Evolutionary conservation across 192 early-diverging fungal genomes (phyloP).

Genomic region (Diversispora eburnea): DNA sequence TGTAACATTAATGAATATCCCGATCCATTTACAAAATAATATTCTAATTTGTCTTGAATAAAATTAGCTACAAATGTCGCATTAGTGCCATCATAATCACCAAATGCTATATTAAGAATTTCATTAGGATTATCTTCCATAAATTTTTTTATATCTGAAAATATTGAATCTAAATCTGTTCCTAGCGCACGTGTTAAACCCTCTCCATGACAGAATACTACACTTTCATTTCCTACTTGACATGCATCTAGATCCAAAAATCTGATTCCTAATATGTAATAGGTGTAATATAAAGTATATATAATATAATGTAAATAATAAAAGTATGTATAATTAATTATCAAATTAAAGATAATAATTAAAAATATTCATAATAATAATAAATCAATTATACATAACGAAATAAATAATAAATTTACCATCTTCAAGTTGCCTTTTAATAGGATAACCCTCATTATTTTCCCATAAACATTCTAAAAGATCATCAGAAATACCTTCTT

Average conservation of each 20-base stretch:
- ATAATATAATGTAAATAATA: too few species aligned
- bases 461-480: slow-evolving; percentile 39
- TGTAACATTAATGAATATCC: slow-evolving; percentile 29
- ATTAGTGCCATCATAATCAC: slow-evolving; percentile 25
- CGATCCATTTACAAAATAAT: too few species aligned
- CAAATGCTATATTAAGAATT: slow-evolving; percentile 38
- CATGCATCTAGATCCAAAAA: slow-evolving; percentile 43
- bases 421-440: slow-evolving; percentile 35
- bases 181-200: slow-evolving; percentile 29
- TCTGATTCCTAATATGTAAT: slow-evolving; percentile 33
- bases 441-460: slow-evolving; percentile 34
- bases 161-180: slow-evolving; percentile 28
- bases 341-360: too few species aligned
- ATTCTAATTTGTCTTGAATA: too few species aligned
- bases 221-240: slow-evolving; percentile 30
- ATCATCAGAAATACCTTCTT: slow-evolving; percentile 28
- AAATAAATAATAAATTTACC: slow-evolving; percentile 28
- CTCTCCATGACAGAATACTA: slow-evolving; percentile 39
- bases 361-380: too few species aligned
- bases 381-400: too few species aligned
- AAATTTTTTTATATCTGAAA: slow-evolving; percentile 31
- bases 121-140: slow-evolving; percentile 41
- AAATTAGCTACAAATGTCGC: not conserved
- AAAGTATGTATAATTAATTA: too few species aligned
- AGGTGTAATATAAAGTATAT: too few species aligned